Evolutionary conservation across 495 filamentous ascomycete genomes (phyloP), one percentile per base, ranked within the genome.

Genomic region (Penicillium herquei): DNA sequence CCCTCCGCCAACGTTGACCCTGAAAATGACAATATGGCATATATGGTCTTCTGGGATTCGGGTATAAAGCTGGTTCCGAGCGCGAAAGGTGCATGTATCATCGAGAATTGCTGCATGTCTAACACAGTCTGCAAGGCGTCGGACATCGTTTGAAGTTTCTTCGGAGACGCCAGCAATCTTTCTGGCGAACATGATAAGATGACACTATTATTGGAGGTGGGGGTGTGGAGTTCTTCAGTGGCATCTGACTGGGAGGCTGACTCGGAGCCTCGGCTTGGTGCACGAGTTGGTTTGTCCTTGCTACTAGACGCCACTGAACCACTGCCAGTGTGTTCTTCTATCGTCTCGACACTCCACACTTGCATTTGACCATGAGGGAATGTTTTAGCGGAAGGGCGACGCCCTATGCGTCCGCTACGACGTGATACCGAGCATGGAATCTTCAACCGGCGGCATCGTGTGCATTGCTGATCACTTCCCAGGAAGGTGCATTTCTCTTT

Each of bases 101-200:
- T 55, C 6, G 61, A 31, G 47, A 69, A 69, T 16, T 69, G 58
- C 31, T 66, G 58, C 11, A 55, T 41, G 35, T 69, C 54, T 39
- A 52, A 40, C 14, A 69, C 64, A 16, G 57, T 67, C 40, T 58
- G 64, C n/a, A 69, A 35, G 1, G 66, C 64, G 34, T 69, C 66
- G 4, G 54, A 55, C 3, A 54, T 54, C 4, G 61, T 67, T 48
- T 58, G 59, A 7, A 69, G 44, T 12, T 17, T 63, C 37, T 37
- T 45, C 3, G 57, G 49, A 8, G 53, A 44, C 11, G 55, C 56
- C 40, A 69, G 51, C 31, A 67, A 42, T 34, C 49, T 58, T 41
- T 69, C 66, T 0, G 64, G 64, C 13, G 56, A 52, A 31, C 57
- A n/a, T 14, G 53, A 30, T 41, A 61, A 10, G 2, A 31, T 13